Evolutionary conservation across 179 eudicot genomes (phyloP), one percentile per base, ranked within the genome.

Genomic region (Silene vulgaris): DNA sequence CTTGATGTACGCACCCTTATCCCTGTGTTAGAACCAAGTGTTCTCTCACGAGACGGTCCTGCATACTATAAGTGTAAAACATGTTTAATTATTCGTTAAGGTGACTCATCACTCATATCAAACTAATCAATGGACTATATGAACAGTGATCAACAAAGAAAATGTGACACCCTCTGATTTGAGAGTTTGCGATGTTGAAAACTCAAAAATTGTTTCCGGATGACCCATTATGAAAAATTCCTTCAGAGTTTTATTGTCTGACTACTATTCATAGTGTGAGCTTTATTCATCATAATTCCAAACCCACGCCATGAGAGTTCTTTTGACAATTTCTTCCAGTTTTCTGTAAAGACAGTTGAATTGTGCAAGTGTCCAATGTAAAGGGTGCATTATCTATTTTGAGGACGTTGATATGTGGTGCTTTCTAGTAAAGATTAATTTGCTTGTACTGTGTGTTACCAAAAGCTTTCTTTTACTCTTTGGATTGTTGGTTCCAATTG

Each of bases 381-480:
- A 45, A 69, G 32, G 8, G 73, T 45, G 45, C 73, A 23, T 45
- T 43, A 45, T 69, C 57, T 20, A 69, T 29, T 65, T 65, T 13
- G 21, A 65, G 45, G 21, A 16, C 16, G 32, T 30, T 30, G 69
- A 4, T 30, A 29, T 30, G 21, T 32, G 20, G 40, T 30, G 69
- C 45, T 65, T 30, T 65, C 45, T 54, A 3, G 69, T 6, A 8
- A 32, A 32, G 40, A 65, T 28, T 19, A 6, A 29, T 43, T 14
- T 43, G 72, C 20, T 40, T 40, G 57, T 45, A 40, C 3, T 69
- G 12, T 69, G 8, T 32, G n/a, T 69, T 21, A 8, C 73, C 29
- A 11, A 21, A 20, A 69, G 29, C 23, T 21, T 40, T 21, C 14
- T 17, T 43, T 45, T 48, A 1, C 56, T 20, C 16, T 71, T 50